Percentiles rank a stretch among this genome's conserved stretches.
phyloP scores from a whole-genome alignment of 148 eudicot species.

The Tetragonia tetragonoides region DNA sequence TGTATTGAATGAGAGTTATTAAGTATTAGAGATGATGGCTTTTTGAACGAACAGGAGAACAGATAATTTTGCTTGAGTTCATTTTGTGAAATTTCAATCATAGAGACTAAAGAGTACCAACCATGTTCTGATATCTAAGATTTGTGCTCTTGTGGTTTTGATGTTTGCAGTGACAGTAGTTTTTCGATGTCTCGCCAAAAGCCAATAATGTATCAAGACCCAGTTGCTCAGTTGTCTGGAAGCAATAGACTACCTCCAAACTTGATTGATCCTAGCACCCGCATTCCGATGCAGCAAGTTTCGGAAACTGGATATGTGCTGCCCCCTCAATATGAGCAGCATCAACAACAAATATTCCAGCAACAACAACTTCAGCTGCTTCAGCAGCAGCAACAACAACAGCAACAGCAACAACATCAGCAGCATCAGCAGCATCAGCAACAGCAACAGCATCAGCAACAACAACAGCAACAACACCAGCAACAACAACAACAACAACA shows the following conservation, averaged over 20 bases:
- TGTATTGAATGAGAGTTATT: background rate
- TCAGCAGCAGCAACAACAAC: constrained; percentile 18
- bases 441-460: constrained; percentile 25
- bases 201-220: constrained; percentile 57
- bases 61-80: background rate
- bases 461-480: constrained; percentile 44
- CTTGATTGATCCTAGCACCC: constrained; percentile 38
- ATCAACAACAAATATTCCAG: constrained; percentile 23
- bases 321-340: constrained; percentile 51
- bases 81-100: background rate
- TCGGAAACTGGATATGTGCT: constrained; percentile 55
- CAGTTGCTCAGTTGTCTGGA: constrained; percentile 41
- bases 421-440: constrained; percentile 36
- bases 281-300: constrained; percentile 53
- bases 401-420: constrained; percentile 17
- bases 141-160: constrained; percentile 10
- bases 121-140: background rate
- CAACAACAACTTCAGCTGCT: constrained; percentile 17
- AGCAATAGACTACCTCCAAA: constrained; percentile 34
- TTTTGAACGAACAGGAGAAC: background rate
- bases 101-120: no score
- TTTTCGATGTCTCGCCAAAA: constrained; percentile 55
- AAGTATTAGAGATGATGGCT: background rate
- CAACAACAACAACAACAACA: constrained; percentile 34
- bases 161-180: constrained; percentile 67